A percentile compares a stretch with the other conserved stretches of the same genome.
Conservation (phyloP, 202 grass and related monocot genomes). For the Setaria italica region DNA sequence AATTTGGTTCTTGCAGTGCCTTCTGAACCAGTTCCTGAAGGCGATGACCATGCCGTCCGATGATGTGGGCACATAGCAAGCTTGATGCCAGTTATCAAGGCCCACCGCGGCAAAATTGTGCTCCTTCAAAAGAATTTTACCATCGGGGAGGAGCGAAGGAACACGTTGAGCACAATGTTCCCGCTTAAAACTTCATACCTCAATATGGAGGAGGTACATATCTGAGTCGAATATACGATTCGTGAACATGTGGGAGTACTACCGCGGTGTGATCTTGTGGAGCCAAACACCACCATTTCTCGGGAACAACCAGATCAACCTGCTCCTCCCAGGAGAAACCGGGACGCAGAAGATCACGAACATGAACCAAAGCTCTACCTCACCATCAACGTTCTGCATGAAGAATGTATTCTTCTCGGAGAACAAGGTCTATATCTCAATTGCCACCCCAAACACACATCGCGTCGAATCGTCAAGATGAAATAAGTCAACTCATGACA, state of each 20-base stretch:
- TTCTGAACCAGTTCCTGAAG: conserved; percentile 90
- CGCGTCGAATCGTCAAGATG: no score
- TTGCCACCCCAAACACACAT: no score
- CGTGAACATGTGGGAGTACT: conserved; percentile 54
- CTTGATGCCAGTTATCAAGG: conserved; percentile 66
- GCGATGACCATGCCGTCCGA: conserved; percentile 79
- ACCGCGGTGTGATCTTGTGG: conserved; percentile 61
- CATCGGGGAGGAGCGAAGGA: not conserved
- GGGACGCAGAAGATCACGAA: conserved; percentile 72
- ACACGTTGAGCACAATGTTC: not conserved
- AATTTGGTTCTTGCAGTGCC: conserved; percentile 61
- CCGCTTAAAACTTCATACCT: conserved; percentile 42
- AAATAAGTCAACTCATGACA: no score
- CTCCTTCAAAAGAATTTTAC: conserved; percentile 54
- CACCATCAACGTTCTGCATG: not conserved
- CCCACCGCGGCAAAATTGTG: conserved; percentile 60
- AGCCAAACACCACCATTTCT: conserved; percentile 71
- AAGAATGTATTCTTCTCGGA: not conserved
- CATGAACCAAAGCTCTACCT: conserved; percentile 23
- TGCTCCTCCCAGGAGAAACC: conserved; percentile 67
- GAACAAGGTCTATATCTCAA: no score
- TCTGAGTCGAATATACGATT: not conserved
- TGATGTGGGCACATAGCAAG: conserved; percentile 76
- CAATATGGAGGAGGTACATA: conserved; percentile 22
- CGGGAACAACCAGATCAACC: conserved; percentile 59